Evolutionary conservation across 495 filamentous ascomycete genomes (phyloP).

Genomic region (Alectoria sarmentosa): DNA sequence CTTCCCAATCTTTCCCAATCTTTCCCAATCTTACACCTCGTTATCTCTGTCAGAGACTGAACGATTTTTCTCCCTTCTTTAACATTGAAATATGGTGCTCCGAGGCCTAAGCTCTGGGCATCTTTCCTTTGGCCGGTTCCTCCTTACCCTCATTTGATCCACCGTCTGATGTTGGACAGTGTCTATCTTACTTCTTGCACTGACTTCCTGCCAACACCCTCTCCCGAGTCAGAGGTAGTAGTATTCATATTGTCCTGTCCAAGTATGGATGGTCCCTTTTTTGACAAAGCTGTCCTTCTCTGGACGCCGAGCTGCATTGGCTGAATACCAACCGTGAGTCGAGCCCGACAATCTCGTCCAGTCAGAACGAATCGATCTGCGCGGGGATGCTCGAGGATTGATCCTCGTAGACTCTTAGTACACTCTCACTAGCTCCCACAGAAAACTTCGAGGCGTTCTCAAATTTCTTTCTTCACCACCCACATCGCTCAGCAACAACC

Average conservation of each 20-base stretch:
- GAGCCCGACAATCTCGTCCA: not conserved
- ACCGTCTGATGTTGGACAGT: not conserved
- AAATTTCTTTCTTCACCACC: not conserved
- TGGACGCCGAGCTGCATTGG: not conserved
- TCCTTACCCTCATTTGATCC: not conserved
- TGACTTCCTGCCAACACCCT: too few relatives aligned
- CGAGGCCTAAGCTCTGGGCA: not conserved
- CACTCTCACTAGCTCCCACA: not conserved
- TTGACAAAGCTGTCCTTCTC: not conserved
- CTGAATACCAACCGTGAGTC: not conserved
- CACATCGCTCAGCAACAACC: not conserved
- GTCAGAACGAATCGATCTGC: not conserved
- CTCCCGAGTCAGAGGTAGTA: not conserved
- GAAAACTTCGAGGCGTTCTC: not conserved
- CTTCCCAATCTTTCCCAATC: not conserved
- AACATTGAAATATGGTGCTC: not conserved
- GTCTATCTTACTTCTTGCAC: not conserved
- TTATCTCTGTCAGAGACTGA: not conserved
- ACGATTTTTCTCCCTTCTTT: not conserved
- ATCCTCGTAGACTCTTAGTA: not conserved
- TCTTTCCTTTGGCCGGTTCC: not conserved
- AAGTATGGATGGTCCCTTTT: not conserved
- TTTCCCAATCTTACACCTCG: not conserved
- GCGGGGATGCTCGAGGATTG: not conserved
- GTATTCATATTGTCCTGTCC: not conserved